phyloP scores from a whole-genome alignment of 1,284 basidiomycete genomes.

The Schizopora paradoxa region DNA sequence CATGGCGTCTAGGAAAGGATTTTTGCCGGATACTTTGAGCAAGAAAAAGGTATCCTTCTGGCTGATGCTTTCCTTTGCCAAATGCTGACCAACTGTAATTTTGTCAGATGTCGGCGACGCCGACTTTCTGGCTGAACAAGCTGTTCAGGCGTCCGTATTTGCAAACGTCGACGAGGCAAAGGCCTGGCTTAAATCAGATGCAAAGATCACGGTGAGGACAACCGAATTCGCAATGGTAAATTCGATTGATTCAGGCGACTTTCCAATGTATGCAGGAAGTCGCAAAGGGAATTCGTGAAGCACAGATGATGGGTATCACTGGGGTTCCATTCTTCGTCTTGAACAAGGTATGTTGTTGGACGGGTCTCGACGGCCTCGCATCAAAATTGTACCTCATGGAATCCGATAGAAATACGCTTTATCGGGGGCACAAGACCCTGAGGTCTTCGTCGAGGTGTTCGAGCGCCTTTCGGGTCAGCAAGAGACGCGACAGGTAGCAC shows the following conservation, averaged over 20 bases:
- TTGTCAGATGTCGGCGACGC: conserved; percentile 9
- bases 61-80: neutral
- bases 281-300: conserved; percentile 5
- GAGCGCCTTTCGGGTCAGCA: conserved; percentile 10
- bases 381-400: neutral
- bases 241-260: neutral
- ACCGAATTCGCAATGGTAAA: neutral
- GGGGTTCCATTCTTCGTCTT: conserved; percentile 17
- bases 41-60: conserved; percentile 12
- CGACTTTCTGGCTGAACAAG: conserved; percentile 13
- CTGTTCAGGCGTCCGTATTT: conserved; percentile 8
- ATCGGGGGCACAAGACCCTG: conserved; percentile 15
- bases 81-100: neutral
- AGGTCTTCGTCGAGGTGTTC: conserved; percentile 16
- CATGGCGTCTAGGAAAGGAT: conserved; percentile 14
- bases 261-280: conserved; percentile 12
- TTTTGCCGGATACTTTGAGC: conserved; percentile 16
- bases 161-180: conserved; percentile 8
- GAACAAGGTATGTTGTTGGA: conserved; percentile 10
- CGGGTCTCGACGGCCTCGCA: neutral
- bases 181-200: conserved; percentile 11
- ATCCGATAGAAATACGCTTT: conserved; percentile 14
- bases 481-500: no score
- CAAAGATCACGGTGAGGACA: conserved; percentile 10
- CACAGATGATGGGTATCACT: conserved; percentile 11